phyloP scores from a whole-genome alignment of 306 rosid species.

The Oxytropis ochrocephala region DNA sequence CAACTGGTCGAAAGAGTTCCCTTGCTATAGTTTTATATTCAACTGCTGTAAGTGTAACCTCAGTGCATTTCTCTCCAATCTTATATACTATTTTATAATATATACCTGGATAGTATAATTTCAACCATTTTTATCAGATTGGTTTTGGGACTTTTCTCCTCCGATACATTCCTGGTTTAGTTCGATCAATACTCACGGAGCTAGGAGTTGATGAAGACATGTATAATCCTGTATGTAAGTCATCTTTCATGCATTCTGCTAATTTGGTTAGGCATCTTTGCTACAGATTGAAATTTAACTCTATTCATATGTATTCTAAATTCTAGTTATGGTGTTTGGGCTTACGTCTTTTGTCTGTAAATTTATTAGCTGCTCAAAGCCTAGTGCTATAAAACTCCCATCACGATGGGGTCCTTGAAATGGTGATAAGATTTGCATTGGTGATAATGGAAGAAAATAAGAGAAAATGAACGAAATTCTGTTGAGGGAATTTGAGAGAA shows the following conservation, averaged over 20 bases:
- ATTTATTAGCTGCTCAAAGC: not conserved
- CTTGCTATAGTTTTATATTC: conserved; percentile 71
- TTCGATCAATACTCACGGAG: conserved; percentile 54
- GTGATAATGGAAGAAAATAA: not conserved
- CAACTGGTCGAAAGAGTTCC: conserved; percentile 84
- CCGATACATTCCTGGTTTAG: conserved; percentile 59
- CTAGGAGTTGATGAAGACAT: conserved; percentile 81
- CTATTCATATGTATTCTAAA: not conserved
- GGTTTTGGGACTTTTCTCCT: conserved; percentile 79
- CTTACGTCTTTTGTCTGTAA: not conserved
- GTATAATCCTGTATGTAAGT: conserved; percentile 97
- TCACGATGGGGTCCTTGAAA: not conserved
- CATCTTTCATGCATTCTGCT: conserved; percentile 30
- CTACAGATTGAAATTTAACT: not conserved
- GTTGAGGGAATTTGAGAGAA: not conserved
- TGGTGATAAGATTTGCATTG: not conserved
- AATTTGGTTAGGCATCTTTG: conserved; percentile 19
- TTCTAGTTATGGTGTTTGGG: conserved; percentile 7
- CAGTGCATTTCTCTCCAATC: conserved; percentile 2
- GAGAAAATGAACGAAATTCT: not conserved
- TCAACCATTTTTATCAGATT: conserved; percentile 45
- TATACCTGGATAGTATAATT: conserved; percentile 11
- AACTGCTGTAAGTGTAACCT: conserved; percentile 53
- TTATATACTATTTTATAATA: conserved; percentile 5
- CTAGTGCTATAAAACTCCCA: not conserved